A percentile compares a stretch with the other conserved stretches of the same genome.
Evolutionary conservation across 805 yeast genomes (phyloP).

Genomic region (Candida morakotiae): DNA sequence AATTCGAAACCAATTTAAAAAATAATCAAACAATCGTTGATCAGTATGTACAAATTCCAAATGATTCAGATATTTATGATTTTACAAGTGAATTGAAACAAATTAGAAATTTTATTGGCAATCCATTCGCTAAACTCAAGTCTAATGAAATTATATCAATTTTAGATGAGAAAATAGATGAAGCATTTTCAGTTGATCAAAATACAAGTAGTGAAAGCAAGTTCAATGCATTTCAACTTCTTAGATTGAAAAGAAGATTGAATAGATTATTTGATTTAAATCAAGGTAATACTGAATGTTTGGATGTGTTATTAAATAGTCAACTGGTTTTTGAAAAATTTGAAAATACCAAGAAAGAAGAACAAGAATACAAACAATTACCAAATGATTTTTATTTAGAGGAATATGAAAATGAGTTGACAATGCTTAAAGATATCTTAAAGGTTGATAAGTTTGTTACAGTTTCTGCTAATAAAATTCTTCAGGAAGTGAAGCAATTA

Average conservation of each 20-base stretch:
- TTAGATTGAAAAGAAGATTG: constrained; percentile 16
- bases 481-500: constrained; percentile 15
- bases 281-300: constrained; percentile 55
- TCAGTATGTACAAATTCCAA: constrained; percentile 13
- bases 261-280: constrained; percentile 39
- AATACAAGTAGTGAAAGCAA: no score
- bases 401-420: constrained; percentile 28
- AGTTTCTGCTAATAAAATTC: constrained; percentile 10
- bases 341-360: no score
- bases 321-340: constrained; percentile 6
- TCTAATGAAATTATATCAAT: constrained; percentile 6
- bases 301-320: constrained; percentile 35
- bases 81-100: constrained; percentile 8
- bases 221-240: constrained; percentile 12
- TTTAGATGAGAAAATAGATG: no score
- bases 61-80: constrained; percentile 11
- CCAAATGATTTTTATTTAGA: constrained; percentile 32
- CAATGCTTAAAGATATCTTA: constrained; percentile 17
- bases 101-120: constrained; percentile 5
- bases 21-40: not conserved
- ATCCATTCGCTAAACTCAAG: no score
- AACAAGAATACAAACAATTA: constrained; percentile 24
- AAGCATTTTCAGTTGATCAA: no score
- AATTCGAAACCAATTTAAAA: not conserved
- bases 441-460: constrained; percentile 15